Evolutionary conservation across 1,139 yeast genomes (phyloP).

Genomic region (Kurtzmaniella quercitrusa): DNA sequence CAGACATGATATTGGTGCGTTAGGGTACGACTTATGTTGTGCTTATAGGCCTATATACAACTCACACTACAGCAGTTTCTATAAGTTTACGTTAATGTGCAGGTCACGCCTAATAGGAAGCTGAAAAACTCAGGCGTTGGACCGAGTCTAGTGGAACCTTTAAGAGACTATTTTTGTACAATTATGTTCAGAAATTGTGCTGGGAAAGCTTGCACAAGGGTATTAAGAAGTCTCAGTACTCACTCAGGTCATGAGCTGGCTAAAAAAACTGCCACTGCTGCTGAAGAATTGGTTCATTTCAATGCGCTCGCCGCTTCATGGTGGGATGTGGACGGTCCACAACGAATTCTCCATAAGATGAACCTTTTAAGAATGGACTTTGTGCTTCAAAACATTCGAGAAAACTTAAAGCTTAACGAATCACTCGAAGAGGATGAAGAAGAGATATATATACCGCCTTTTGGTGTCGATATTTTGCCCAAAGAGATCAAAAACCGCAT

Average conservation of each 20-base stretch:
- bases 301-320: slow-evolving; percentile 80
- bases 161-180: not conserved
- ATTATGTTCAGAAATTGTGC: not conserved
- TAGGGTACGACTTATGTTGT: not conserved
- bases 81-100: not conserved
- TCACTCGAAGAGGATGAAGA: slow-evolving; percentile 40
- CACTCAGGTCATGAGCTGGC: not conserved
- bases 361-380: slow-evolving; percentile 86
- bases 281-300: slow-evolving; percentile 71
- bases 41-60: not conserved
- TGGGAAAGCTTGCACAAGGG: not conserved
- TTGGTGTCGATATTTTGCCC: slow-evolving; percentile 65
- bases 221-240: not conserved
- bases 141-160: too few relatives aligned
- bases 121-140: not conserved
- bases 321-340: slow-evolving; percentile 97
- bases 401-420: slow-evolving; percentile 43
- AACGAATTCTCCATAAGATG: slow-evolving; percentile 91
- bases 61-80: too few relatives aligned
- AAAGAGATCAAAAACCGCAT: slow-evolving; percentile 43
- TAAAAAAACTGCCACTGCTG: slow-evolving; percentile 31
- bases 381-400: slow-evolving; percentile 56
- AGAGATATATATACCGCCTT: slow-evolving; percentile 73
- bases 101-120: not conserved
- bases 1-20: slow-evolving; percentile 14